Base-by-base conservation (phyloP, 2,329 filamentous ascomycete species). In the Arthrobotrys musiformis region DNA sequence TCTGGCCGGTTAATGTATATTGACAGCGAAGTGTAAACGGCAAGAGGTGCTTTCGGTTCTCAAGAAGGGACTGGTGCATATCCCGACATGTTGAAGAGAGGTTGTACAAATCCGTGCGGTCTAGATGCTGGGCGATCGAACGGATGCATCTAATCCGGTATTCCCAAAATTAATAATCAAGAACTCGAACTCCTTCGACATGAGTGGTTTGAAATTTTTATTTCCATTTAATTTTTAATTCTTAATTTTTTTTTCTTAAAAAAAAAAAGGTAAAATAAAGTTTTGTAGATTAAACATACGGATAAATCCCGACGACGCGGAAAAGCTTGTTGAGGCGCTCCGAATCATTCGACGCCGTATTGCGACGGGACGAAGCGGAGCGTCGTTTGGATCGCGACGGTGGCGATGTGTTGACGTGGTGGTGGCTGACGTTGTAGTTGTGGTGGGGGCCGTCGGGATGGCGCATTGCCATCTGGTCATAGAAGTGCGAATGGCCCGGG, bases 51-150 rank as follows among this genome's bases (percentile, higher is more conserved):
- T 42, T 63, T 42, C 72, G 64, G 28, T 76, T 76, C 64, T 76
- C 72, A 48, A 76, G 58, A 33, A 76, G 48, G n/a, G n/a, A 63
- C n/a, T 70, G 64, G 64, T 76, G 72, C 56, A 64, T 70, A 50
- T 70, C 64, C 28, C 72, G 72, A 30, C 72, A 76, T 64, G 72
- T 76, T 17, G 72, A 76, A 6, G 72, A 76, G 30, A 76, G 64
- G 46, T 76, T 76, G 58, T 76, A 76, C 11, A 76, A 50, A 48
- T 76, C 72, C 13, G 72, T 76, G 37, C 72, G 72, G 48, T 76
- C 72, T 22, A 76, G 60, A 35, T 76, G 72, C 40, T 64, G 63
- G 19, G 66, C 72, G 30, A 76, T 70, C 5, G 72, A 76, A 19
- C 72, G 64, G 22, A 76, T 66, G 24, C 72, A 76, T 13, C 72